Evolutionary conservation across 2,329 filamentous ascomycete species (phyloP).

Genomic region (Tympanopsis confertula): DNA sequence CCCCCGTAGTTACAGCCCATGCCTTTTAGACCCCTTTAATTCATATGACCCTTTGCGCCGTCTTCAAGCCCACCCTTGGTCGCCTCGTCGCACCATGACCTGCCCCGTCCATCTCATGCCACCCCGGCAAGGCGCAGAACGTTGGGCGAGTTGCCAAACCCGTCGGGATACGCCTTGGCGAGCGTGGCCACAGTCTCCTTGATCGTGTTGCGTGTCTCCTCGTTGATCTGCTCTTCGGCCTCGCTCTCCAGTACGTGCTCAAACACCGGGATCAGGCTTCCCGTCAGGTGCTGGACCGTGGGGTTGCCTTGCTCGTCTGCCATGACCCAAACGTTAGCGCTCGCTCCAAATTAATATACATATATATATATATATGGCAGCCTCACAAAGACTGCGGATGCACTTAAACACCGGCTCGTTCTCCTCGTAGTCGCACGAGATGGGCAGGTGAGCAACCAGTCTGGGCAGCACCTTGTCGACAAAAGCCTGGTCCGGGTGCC

Average conservation of each 20-base stretch:
- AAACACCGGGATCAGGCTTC: not conserved
- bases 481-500: conserved; percentile 73
- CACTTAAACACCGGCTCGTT: conserved; percentile 88
- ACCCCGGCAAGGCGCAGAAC: not conserved
- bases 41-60: too few species aligned
- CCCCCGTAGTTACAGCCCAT: too few species aligned
- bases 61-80: too few species aligned
- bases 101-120: not conserved
- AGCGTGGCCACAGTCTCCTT: not conserved
- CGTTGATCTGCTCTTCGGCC: not conserved
- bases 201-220: not conserved
- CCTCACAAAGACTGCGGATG: conserved; percentile 75
- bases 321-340: not conserved
- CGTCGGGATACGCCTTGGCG: not conserved
- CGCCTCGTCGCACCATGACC: too few species aligned
- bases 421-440: conserved; percentile 91
- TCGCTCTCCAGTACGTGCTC: not conserved
- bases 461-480: conserved; percentile 71
- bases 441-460: conserved; percentile 66
- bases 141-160: not conserved
- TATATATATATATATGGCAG: too few species aligned
- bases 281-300: not conserved
- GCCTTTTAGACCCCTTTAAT: too few species aligned
- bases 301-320: not conserved
- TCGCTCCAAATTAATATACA: too few species aligned